Evolutionary conservation across 176 grass and related monocot species (phyloP), one percentile per base, ranked within the genome.

Genomic region (Canna indica): DNA sequence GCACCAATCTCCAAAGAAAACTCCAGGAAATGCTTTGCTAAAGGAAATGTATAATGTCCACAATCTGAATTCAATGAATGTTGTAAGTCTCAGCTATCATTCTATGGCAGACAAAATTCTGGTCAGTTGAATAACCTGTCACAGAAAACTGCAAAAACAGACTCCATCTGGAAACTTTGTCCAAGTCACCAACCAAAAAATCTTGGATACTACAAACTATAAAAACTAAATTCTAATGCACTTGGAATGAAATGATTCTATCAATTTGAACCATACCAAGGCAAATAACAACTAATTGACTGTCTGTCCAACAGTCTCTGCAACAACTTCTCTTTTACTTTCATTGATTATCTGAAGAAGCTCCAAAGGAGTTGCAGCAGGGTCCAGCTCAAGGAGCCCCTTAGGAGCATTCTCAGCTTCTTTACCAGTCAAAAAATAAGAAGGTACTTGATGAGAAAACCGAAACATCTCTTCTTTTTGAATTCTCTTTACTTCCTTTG

Each of bases 391-490:
- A 79, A 81, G 84, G 67, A 78, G 81, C 78, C 61, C 86, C 75
- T 88, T 88, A 1, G 82, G 82, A 52, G 84, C 70, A 84, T 79
- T 79, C 41, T 71, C 60, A 78, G 81, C 78, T 76, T 88, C 86
- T 81, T 84, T 78, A 13, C 78, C 86, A 63, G 78, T 63, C 78
- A 88, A 77, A 72, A 45, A 84, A 64, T 88, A 88, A 29, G 78
- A 81, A n/a, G 86, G 86, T 14, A 88, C 86, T 69, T 84, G 78
- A 54, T 88, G 86, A 57, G 86, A 88, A 79, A 88, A 88, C 27
- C 75, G 71, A 68, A 88, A 88, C 86, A 88, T 88, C 71, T 88
- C 82, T 56, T 76, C 82, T 73, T 76, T 88, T 53, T 74, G 78
- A 47, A 88, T 82, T 73, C 52, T 79, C 67, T 81, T 79, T 45